A percentile compares a stretch with the other conserved stretches of the same genome.
phyloP scores from a whole-genome alignment of 108 stramenopile genomes.

The Pseudonitzschia delicatissima region DNA sequence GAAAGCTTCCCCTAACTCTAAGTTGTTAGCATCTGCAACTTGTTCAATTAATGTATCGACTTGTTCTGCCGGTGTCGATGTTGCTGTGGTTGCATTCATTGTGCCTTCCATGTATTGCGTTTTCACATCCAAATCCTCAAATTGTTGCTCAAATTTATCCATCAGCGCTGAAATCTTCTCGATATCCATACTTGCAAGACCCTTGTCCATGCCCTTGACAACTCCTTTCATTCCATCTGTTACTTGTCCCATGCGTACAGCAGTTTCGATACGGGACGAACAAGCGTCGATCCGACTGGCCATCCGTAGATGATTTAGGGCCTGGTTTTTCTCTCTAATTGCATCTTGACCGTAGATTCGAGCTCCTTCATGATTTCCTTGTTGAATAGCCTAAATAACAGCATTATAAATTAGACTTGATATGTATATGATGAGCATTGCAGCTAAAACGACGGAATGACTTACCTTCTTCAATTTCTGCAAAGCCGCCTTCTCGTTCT shows the following conservation, averaged over 20 bases:
- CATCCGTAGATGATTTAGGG: constrained; percentile 90
- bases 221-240: constrained; percentile 89
- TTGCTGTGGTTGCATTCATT: constrained; percentile 95
- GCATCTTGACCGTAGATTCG: constrained; percentile 97
- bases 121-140: constrained; percentile 98
- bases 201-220: constrained; percentile 93
- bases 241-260: constrained; percentile 94
- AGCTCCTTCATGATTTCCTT: constrained; percentile 93
- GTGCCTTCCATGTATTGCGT: constrained; percentile 94
- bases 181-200: constrained; percentile 88
- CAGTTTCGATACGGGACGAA: constrained; percentile 91
- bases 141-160: constrained; percentile 98
- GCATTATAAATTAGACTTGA: not conserved
- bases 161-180: constrained; percentile 89
- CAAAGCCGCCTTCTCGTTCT: constrained; percentile 89
- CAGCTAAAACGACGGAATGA: not conserved
- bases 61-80: constrained; percentile 93
- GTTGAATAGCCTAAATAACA: constrained; percentile 66
- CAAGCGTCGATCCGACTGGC: constrained; percentile 94
- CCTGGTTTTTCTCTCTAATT: constrained; percentile 98
- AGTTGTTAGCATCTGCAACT: constrained; percentile 92
- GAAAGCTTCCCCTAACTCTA: constrained; percentile 81
- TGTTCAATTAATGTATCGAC: constrained; percentile 89
- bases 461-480: constrained; percentile 90
- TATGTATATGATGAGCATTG: not conserved